These are phyloP conservation scores for Ascochyta clinopodiicola DNA, from an alignment of 2,329 filamentous ascomycete species.

Conservation along the genomic window DNA sequence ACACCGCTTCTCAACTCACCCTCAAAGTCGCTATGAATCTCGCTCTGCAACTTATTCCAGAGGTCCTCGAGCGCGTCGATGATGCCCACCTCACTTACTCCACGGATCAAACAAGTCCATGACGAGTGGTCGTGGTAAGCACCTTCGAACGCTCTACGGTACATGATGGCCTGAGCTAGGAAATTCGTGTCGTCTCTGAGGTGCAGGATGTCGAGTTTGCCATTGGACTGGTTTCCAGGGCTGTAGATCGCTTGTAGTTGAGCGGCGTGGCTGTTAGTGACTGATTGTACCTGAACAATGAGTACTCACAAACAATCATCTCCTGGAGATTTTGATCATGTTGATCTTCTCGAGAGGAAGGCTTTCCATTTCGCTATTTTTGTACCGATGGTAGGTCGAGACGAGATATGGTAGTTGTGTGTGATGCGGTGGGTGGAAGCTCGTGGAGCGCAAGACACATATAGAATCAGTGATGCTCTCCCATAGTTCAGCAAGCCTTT, in stretches of 20 bases:
- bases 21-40: too few relatives aligned
- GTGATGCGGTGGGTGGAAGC: too few relatives aligned
- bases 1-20: too few relatives aligned
- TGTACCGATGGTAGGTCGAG: background rate
- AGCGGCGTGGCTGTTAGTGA: background rate
- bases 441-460: too few relatives aligned
- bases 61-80: background rate
- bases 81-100: background rate
- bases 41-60: background rate
- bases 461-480: too few relatives aligned
- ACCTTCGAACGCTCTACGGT: background rate
- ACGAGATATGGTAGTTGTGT: too few relatives aligned
- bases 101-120: background rate
- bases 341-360: background rate
- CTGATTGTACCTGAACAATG: background rate
- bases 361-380: background rate
- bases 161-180: background rate
- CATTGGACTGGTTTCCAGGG: background rate
- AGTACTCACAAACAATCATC: background rate
- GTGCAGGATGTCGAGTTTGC: background rate
- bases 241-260: background rate
- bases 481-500: too few relatives aligned
- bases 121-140: too few relatives aligned
- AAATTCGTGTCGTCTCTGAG: background rate
- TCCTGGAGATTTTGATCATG: background rate